Evolutionary conservation across 192 early-diverging fungal genomes (phyloP).

Genomic region (Entophlyctis helioformis): DNA sequence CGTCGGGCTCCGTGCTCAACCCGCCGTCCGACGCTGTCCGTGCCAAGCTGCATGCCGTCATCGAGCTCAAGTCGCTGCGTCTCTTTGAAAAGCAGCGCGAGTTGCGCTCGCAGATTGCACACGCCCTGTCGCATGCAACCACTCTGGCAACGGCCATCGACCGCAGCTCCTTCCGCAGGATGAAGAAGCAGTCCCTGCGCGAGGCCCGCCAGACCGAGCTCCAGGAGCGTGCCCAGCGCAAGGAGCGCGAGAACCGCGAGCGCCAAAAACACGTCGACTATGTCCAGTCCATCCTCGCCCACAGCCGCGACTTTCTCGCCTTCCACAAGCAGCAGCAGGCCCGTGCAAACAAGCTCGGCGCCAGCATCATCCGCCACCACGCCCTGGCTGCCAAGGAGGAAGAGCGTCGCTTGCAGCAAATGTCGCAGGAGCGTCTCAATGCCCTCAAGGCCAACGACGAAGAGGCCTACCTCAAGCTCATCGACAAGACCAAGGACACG

Average conservation of each 20-base stretch:
- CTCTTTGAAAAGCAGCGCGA: slow-evolving; percentile 67
- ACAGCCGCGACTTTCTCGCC: slow-evolving; percentile 52
- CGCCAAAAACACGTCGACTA: slow-evolving; percentile 69
- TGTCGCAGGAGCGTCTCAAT: slow-evolving; percentile 88
- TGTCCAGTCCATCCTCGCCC: slow-evolving; percentile 59
- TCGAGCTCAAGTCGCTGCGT: slow-evolving; percentile 79
- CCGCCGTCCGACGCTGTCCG: slow-evolving; percentile 22
- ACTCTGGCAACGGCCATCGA: slow-evolving; percentile 72
- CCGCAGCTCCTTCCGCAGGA: slow-evolving; percentile 58
- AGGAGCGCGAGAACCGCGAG: slow-evolving; percentile 77
- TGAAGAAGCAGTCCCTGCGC: slow-evolving; percentile 50
- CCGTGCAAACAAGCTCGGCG: slow-evolving; percentile 63
- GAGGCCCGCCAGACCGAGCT: slow-evolving; percentile 83
- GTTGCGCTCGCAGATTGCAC: slow-evolving; percentile 51
- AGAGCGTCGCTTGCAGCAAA: slow-evolving; percentile 68
- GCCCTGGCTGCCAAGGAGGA: slow-evolving; percentile 85
- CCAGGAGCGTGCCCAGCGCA: slow-evolving; percentile 77
- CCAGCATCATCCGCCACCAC: slow-evolving; percentile 65
- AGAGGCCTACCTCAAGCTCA: slow-evolving; percentile 88
- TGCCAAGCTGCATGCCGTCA: slow-evolving; percentile 62
- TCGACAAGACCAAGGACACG: slow-evolving; percentile 93
- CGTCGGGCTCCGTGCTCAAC: background rate
- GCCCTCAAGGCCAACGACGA: slow-evolving; percentile 97
- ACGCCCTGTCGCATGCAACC: slow-evolving; percentile 58
- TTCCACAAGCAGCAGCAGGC: slow-evolving; percentile 58